A percentile compares a stretch with the other conserved stretches of the same genome.
Conservation (phyloP, 129 eudicot species). For the Lactuca sativa region DNA sequence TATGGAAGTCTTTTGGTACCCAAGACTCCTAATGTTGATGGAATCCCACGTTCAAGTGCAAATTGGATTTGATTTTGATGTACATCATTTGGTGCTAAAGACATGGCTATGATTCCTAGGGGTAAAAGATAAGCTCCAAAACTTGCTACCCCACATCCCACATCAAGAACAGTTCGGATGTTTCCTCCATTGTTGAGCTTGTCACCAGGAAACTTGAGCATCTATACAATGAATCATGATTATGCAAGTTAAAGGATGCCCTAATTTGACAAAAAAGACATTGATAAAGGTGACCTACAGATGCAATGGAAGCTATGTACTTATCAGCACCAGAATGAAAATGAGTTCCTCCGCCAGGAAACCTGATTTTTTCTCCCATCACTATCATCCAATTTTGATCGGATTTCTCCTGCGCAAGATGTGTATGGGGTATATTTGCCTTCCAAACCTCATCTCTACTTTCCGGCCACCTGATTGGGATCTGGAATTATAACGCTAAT, state of each 20-base stretch:
- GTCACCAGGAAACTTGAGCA: conserved; percentile 81
- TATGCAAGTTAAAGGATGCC: background rate
- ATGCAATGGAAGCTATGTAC: conserved; percentile 74
- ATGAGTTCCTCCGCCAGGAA: conserved; percentile 97
- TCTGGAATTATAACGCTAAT: conserved; percentile 52
- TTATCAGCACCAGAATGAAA: conserved; percentile 86
- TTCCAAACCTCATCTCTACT: conserved; percentile 95
- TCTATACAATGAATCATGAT: conserved; percentile 34
- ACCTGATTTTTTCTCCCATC: conserved; percentile 68
- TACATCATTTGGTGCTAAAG: conserved; percentile 84
- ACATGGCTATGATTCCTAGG: conserved; percentile 69
- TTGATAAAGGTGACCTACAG: conserved; percentile 34
- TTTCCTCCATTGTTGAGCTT: conserved; percentile 73
- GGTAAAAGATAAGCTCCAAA: conserved; percentile 91
- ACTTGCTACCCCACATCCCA: conserved; percentile 89
- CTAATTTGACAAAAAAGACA: background rate
- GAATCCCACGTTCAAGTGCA: conserved; percentile 84
- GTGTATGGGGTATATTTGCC: conserved; percentile 88
- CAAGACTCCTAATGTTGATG: conserved; percentile 76
- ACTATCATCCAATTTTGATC: conserved; percentile 94
- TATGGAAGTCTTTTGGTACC: conserved; percentile 87
- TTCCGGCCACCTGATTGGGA: conserved; percentile 89
- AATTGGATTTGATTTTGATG: conserved; percentile 92
- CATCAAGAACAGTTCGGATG: conserved; percentile 78
- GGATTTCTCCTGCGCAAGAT: conserved; percentile 84